phyloP scores from a whole-genome alignment of 805 yeast species.

The Torulaspora quercuum region DNA sequence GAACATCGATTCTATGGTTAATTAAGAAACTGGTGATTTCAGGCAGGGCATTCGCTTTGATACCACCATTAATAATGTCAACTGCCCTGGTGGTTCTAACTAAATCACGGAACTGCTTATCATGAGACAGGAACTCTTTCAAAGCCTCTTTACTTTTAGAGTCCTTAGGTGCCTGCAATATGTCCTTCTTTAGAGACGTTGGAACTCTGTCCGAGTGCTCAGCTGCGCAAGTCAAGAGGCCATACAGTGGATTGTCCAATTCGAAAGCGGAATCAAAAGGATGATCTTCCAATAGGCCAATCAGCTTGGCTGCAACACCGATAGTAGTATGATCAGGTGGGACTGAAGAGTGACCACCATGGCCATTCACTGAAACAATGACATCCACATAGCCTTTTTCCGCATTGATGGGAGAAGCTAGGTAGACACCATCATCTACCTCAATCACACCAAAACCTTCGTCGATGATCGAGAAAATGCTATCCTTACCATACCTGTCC shows the following conservation, averaged over 20 bases:
- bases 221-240: constrained; percentile 59
- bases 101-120: constrained; percentile 36
- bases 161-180: constrained; percentile 39
- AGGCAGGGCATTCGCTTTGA: constrained; percentile 74
- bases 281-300: constrained; percentile 52
- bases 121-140: constrained; percentile 22
- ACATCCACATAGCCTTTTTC: constrained; percentile 62
- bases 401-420: constrained; percentile 54
- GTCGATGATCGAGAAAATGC: constrained; percentile 63
- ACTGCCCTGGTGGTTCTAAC: constrained; percentile 64
- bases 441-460: constrained; percentile 49
- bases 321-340: constrained; percentile 82
- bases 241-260: constrained; percentile 56
- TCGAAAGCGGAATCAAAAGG: constrained; percentile 42
- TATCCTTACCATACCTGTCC: constrained; percentile 56
- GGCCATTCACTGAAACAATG: constrained; percentile 49
- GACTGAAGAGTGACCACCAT: constrained; percentile 78
- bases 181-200: constrained; percentile 22
- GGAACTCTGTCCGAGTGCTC: constrained; percentile 39
- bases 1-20: constrained; percentile 64
- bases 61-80: constrained; percentile 67
- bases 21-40: constrained; percentile 52
- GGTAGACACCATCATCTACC: constrained; percentile 44
- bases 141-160: constrained; percentile 38
- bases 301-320: constrained; percentile 64